phyloP scores from a whole-genome alignment of 176 grass and related monocot species.

The Leersia perrieri region DNA sequence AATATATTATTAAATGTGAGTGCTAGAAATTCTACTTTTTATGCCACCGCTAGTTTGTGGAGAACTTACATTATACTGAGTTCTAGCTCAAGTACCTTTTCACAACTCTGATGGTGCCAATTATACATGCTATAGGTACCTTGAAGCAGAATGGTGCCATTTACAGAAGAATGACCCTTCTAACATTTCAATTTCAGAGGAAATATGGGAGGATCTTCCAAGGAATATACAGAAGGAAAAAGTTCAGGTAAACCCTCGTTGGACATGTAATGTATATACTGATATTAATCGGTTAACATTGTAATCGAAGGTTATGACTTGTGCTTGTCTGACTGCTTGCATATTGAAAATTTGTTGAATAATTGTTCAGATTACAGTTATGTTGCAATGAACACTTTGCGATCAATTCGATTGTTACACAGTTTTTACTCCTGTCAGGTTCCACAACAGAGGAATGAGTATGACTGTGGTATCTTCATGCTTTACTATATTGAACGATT shows the following conservation, averaged over 20 bases:
- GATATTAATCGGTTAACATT: conserved; percentile 11
- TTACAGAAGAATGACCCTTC: conserved; percentile 32
- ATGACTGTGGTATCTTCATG: conserved; percentile 91
- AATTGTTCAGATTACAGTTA: neutral
- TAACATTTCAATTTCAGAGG: conserved; percentile 30
- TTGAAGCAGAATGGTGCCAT: conserved; percentile 58
- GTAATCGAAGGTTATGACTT: neutral
- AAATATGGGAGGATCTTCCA: conserved; percentile 45
- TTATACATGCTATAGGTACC: conserved; percentile 42
- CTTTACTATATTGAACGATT: conserved; percentile 77
- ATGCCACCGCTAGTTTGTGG: neutral
- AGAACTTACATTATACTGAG: neutral
- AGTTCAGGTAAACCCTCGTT: conserved; percentile 36
- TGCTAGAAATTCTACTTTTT: neutral
- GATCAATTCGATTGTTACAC: neutral
- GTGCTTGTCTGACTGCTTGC: neutral
- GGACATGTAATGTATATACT: neutral
- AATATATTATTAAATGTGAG: neutral
- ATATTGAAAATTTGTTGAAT: neutral
- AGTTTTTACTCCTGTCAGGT: conserved; percentile 46
- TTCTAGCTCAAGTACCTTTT: neutral
- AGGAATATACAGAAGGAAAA: conserved; percentile 32
- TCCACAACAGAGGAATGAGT: conserved; percentile 67
- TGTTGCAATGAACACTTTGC: conserved; percentile 1
- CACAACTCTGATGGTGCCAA: conserved; percentile 2